Base-by-base conservation (phyloP, 2,329 filamentous ascomycete species). In the Ophiostoma triangulosporum region DNA sequence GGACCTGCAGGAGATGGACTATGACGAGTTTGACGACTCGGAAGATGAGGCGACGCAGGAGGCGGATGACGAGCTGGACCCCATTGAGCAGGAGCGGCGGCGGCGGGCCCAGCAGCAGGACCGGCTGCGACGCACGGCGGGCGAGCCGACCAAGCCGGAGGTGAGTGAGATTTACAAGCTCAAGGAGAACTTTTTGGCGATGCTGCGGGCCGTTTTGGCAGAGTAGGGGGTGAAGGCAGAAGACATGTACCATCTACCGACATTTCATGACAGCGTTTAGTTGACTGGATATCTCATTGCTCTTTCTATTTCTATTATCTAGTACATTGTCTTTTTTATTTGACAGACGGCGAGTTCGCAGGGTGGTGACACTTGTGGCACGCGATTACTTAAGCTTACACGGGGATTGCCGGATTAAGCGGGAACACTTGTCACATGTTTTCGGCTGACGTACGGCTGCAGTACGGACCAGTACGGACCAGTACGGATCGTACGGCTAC, bases 1-100 rank as follows among this genome's bases (percentile, higher is more conserved):
- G 64, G 93, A 97, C 64, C 72, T 97, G 14, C 80, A 91, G 64
- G 90, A 95, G 57, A 82, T 96, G 66, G 80, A 80, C 45, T 88
- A 93, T 61, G 86, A 86, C 3, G 86, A 90, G 54, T 78, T 81
- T 8, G 73, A 71, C 7, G 73, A 70, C 1, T 79, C 77, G 1
- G 81, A 83, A 52, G 79, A 73, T 1, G 80, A 83, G 55, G 78
- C 73, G 1, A 80, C 84, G 59, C 75, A 84, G n/a, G 83, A 84
- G 54, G 79, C 76, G 12, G 83, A 87, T 51, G 88, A 94, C 54
- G 83, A 90, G 55, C 68, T 86, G 57, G 90, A 97, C 63, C 89
- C 91, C 1, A 94, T 98, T 59, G 82, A 83, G 57, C 86, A 87
- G 6, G 93, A 97, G 72, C 75, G 91, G 56, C 85, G 83, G 62